phyloP scores from a whole-genome alignment of 2,329 filamentous ascomycete species.

The Amylocarpus encephaloides region DNA sequence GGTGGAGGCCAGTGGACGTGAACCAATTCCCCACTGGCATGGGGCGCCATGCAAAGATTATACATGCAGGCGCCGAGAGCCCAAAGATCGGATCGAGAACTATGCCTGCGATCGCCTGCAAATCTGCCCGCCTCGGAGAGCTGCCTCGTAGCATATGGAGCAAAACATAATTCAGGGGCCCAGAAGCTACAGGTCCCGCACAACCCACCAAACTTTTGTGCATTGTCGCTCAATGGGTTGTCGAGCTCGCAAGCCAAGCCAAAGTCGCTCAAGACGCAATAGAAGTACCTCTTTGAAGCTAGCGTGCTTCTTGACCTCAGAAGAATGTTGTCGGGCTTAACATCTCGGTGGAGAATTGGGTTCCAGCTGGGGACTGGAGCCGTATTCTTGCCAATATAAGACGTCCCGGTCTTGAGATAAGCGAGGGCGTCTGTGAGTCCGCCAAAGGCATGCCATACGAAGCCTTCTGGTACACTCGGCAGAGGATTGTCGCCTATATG shows the following conservation, averaged over 20 bases:
- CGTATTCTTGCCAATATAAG: constrained; percentile 7
- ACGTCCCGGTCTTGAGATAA: constrained; percentile 21
- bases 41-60: constrained; percentile 10
- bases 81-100: constrained; percentile 22
- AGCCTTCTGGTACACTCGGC: constrained; percentile 18
- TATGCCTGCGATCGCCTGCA: constrained; percentile 12
- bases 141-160: constrained; percentile 13
- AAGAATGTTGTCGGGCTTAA: constrained; percentile 29
- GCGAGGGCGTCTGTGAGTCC: constrained; percentile 25
- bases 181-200: constrained; percentile 15
- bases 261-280: constrained; percentile 27
- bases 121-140: constrained; percentile 6
- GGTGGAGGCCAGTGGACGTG: background rate
- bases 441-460: constrained; percentile 26
- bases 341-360: constrained; percentile 27
- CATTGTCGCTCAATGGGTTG: constrained; percentile 5
- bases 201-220: background rate
- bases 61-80: constrained; percentile 21
- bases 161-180: constrained; percentile 22
- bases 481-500: constrained; percentile 1
- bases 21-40: background rate
- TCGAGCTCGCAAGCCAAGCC: constrained; percentile 20
- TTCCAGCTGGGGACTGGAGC: constrained; percentile 13
- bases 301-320: constrained; percentile 21
- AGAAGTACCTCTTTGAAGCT: constrained; percentile 21